These are phyloP conservation scores for Fusarium sp. DNA, from an alignment of 2,329 filamentous ascomycete genomes.

Conservation along the genomic window DNA sequence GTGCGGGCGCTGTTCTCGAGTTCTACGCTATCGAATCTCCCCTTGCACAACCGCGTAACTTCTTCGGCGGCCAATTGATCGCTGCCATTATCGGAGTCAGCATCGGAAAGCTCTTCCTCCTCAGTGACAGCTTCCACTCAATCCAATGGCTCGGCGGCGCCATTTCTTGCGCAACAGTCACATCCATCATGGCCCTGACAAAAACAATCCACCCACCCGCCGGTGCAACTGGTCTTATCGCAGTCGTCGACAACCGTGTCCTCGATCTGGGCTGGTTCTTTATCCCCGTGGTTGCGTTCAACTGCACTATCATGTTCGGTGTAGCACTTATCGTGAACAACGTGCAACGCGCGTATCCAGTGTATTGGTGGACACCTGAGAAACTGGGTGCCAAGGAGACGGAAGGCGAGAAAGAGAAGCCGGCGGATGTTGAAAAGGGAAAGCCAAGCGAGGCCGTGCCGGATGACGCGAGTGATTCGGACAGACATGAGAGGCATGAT, in stretches of 20 bases:
- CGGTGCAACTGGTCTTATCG: constrained; percentile 78
- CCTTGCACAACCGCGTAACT: constrained; percentile 78
- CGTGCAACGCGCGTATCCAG: constrained; percentile 72
- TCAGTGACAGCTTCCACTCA: constrained; percentile 60
- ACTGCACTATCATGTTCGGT: constrained; percentile 69
- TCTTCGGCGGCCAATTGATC: constrained; percentile 74
- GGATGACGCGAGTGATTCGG: constrained; percentile 30
- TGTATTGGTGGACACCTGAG: constrained; percentile 76
- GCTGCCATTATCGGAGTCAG: constrained; percentile 70
- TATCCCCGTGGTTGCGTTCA: constrained; percentile 72
- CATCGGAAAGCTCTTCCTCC: constrained; percentile 73
- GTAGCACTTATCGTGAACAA: constrained; percentile 77
- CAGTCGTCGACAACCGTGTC: constrained; percentile 68
- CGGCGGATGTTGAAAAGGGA: constrained; percentile 32
- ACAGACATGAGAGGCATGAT: constrained; percentile 34
- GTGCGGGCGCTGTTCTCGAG: constrained; percentile 80
- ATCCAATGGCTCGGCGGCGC: constrained; percentile 74
- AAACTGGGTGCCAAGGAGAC: constrained; percentile 35
- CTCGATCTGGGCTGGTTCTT: constrained; percentile 75
- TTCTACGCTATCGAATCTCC: constrained; percentile 79
- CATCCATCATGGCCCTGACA: constrained; percentile 74
- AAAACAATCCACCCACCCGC: constrained; percentile 80
- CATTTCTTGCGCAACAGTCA: constrained; percentile 73
- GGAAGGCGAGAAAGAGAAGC: constrained; percentile 5
- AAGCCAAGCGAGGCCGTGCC: constrained; percentile 24